phyloP scores from a whole-genome alignment of 768 basidiomycete genomes.

The Mycena epipterygia region DNA sequence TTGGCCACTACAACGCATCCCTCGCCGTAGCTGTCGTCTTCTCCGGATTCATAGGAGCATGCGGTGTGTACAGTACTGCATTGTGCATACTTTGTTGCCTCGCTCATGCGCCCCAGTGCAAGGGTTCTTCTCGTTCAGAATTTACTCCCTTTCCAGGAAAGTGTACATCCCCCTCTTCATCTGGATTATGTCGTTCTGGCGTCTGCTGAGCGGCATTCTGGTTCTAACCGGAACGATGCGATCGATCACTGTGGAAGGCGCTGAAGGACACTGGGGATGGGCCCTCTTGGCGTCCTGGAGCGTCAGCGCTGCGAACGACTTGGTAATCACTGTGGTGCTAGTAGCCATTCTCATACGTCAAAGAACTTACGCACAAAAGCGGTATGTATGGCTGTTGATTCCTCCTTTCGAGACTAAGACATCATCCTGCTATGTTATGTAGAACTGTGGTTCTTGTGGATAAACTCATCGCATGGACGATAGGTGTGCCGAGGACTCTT shows the following conservation, averaged over 20 bases:
- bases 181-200: background rate
- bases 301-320: constrained; percentile 1
- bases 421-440: background rate
- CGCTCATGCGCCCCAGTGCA: background rate
- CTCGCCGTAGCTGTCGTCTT: background rate
- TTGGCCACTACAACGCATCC: background rate
- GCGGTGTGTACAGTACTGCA: background rate
- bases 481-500: background rate
- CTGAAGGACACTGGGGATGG: background rate
- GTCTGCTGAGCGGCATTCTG: background rate
- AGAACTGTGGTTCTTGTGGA: constrained; percentile 2
- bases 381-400: background rate
- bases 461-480: too few species aligned
- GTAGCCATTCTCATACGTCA: background rate
- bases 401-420: background rate
- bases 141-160: constrained; percentile 2
- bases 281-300: background rate
- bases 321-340: background rate
- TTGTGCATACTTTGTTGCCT: background rate
- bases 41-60: background rate
- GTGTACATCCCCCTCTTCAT: constrained; percentile 4
- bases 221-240: background rate
- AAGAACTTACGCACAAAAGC: background rate
- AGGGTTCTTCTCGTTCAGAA: too few species aligned
- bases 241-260: background rate